Evolutionary conservation across 2,329 filamentous ascomycete genomes (phyloP).

Genomic region (Aspergillus clavatus): DNA sequence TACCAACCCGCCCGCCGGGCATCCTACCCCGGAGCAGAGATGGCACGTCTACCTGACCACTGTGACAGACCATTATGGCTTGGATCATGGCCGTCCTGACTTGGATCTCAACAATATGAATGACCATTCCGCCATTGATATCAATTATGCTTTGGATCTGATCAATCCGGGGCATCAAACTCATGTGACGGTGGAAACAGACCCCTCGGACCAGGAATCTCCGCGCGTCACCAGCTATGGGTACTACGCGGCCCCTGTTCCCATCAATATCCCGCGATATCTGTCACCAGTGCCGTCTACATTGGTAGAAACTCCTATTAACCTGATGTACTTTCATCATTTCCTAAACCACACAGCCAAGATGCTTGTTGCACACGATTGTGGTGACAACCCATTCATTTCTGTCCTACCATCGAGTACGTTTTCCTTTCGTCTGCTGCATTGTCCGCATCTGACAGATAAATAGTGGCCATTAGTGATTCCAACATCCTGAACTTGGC

Average conservation of each 20-base stretch:
- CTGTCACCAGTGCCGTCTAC: slow-evolving; percentile 53
- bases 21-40: slow-evolving; percentile 22
- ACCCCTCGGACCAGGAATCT: slow-evolving; percentile 21
- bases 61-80: slow-evolving; percentile 54
- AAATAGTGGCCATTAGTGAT: slow-evolving; percentile 42
- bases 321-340: slow-evolving; percentile 68
- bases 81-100: slow-evolving; percentile 66
- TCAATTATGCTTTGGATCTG: slow-evolving; percentile 37
- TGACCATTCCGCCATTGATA: slow-evolving; percentile 61
- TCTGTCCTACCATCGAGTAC: slow-evolving; percentile 58
- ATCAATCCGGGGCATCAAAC: slow-evolving; percentile 17
- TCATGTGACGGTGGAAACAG: not conserved
- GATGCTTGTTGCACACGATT: slow-evolving; percentile 59
- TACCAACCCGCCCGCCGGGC: slow-evolving; percentile 27
- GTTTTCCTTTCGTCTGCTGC: slow-evolving; percentile 20
- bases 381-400: slow-evolving; percentile 56
- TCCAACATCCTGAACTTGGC: slow-evolving; percentile 68
- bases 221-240: slow-evolving; percentile 53
- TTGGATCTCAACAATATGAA: slow-evolving; percentile 67
- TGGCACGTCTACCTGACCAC: slow-evolving; percentile 31
- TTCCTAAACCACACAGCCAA: slow-evolving; percentile 77
- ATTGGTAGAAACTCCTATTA: slow-evolving; percentile 70
- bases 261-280: slow-evolving; percentile 57
- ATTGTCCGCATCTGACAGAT: slow-evolving; percentile 39
- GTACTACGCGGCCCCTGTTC: slow-evolving; percentile 67